Percentiles rank a stretch among this genome's conserved stretches.
These are phyloP conservation scores for Globisporangium mamillatum DNA, from an alignment of 352 stramenopile species.

Conservation along the genomic window DNA sequence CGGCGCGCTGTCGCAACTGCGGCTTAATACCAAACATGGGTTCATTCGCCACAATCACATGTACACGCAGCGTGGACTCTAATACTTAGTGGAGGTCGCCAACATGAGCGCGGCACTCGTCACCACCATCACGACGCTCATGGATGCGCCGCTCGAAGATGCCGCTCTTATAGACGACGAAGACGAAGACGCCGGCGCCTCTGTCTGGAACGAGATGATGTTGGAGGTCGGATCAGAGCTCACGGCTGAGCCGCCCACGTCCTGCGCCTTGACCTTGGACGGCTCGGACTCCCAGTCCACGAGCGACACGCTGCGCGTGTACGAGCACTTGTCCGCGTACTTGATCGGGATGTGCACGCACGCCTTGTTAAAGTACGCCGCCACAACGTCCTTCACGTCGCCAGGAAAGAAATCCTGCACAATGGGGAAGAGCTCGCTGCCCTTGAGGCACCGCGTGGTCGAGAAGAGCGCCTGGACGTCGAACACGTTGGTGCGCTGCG, in stretches of 20 bases:
- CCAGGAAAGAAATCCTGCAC: slow-evolving; percentile 36
- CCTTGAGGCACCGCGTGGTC: slow-evolving; percentile 34
- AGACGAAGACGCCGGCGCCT: background rate
- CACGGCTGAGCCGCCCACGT: background rate
- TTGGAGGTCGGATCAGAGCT: slow-evolving; percentile 12
- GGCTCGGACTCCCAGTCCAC: slow-evolving; percentile 55
- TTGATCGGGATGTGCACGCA: slow-evolving; percentile 52
- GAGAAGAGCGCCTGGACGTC: slow-evolving; percentile 44
- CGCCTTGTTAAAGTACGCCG: slow-evolving; percentile 31
- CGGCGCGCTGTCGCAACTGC: background rate
- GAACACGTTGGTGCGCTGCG: slow-evolving; percentile 23
- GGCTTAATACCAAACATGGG: background rate
- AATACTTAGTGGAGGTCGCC: background rate
- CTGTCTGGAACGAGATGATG: slow-evolving; percentile 14
- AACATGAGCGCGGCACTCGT: background rate
- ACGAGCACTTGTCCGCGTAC: slow-evolving; percentile 52
- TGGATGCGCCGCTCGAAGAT: background rate
- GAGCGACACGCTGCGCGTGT: slow-evolving; percentile 39
- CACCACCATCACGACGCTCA: background rate
- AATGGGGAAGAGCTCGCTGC: slow-evolving; percentile 37
- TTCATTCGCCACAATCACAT: slow-evolving; percentile 1
- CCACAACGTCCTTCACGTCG: slow-evolving; percentile 26
- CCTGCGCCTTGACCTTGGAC: slow-evolving; percentile 14
- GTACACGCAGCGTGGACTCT: background rate
- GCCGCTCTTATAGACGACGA: background rate